Conservation (phyloP, 2,329 filamentous ascomycete genomes). For the Aspergillus sp. region DNA sequence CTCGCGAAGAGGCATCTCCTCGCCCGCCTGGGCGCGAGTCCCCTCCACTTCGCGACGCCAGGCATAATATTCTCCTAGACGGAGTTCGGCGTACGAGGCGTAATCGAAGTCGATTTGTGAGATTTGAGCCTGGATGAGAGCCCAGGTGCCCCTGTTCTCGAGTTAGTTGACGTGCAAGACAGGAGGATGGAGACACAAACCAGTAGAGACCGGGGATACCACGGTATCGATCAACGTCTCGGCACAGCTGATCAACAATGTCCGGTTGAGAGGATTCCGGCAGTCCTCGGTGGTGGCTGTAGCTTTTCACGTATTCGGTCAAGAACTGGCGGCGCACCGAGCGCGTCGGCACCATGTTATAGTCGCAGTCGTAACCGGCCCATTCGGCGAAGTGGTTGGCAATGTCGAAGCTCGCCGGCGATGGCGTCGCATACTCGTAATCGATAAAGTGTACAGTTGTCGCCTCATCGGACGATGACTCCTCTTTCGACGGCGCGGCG, state of each 20-base stretch:
- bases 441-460: slow-evolving; percentile 83
- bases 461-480: slow-evolving; percentile 31
- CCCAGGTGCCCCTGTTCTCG: slow-evolving; percentile 82
- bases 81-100: slow-evolving; percentile 79
- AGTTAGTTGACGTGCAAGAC: background rate
- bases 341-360: slow-evolving; percentile 74
- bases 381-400: slow-evolving; percentile 98
- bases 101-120: slow-evolving; percentile 98
- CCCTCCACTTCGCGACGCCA: slow-evolving; percentile 77
- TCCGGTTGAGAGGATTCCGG: slow-evolving; percentile 50
- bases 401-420: slow-evolving; percentile 92
- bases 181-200: slow-evolving; percentile 27
- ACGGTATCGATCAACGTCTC: slow-evolving; percentile 82
- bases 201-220: slow-evolving; percentile 86
- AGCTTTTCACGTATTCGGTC: slow-evolving; percentile 75
- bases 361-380: slow-evolving; percentile 96
- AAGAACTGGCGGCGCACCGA: slow-evolving; percentile 78
- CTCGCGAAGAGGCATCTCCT: slow-evolving; percentile 72
- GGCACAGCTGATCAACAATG: slow-evolving; percentile 68
- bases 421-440: slow-evolving; percentile 95
- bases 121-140: slow-evolving; percentile 89
- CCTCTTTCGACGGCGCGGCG: slow-evolving; percentile 56
- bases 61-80: slow-evolving; percentile 88
- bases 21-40: slow-evolving; percentile 53
- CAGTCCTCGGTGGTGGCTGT: slow-evolving; percentile 54